Evolutionary conservation across 108 stramenopile genomes (phyloP).

Genomic region (Cyclotella distinguenda): DNA sequence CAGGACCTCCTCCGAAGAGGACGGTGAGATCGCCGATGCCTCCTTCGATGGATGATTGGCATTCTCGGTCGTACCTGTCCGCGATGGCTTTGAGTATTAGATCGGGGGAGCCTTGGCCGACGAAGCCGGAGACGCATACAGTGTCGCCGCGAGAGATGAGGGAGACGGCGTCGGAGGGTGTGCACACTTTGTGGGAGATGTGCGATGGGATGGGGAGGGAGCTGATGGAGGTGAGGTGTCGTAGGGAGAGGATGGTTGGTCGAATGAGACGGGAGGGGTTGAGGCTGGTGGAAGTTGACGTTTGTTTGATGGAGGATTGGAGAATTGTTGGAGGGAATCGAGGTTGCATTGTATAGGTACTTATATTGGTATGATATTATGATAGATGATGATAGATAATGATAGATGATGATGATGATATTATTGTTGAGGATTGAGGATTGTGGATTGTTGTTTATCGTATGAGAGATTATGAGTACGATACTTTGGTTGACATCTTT

Average conservation of each 20-base stretch:
- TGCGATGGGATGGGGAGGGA: slow-evolving; percentile 25
- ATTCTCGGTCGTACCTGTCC: slow-evolving; percentile 52
- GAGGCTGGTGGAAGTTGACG: not conserved
- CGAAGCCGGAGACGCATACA: slow-evolving; percentile 69
- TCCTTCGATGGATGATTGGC: slow-evolving; percentile 11
- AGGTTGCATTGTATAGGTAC: too few relatives aligned
- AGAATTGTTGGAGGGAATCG: not conserved
- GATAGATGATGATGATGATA: too few relatives aligned
- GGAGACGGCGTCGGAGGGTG: slow-evolving; percentile 46
- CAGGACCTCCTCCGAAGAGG: slow-evolving; percentile 78
- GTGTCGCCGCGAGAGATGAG: slow-evolving; percentile 49
- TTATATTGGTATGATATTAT: too few relatives aligned
- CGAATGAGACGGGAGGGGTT: not conserved
- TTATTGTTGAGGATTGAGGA: too few relatives aligned
- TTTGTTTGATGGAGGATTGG: not conserved
- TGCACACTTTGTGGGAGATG: slow-evolving; percentile 38
- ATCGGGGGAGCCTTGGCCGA: slow-evolving; percentile 66
- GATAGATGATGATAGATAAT: too few relatives aligned
- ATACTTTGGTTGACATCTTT: too few relatives aligned
- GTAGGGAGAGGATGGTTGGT: not conserved
- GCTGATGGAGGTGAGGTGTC: not conserved
- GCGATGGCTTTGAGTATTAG: slow-evolving; percentile 57
- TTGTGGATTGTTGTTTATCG: too few relatives aligned
- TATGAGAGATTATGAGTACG: too few relatives aligned
- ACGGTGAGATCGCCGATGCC: slow-evolving; percentile 60